A percentile compares a stretch with the other conserved stretches of the same genome.
These are phyloP conservation scores for Mariannaea sp. DNA, from an alignment of 2,329 filamentous ascomycete genomes.

Conservation along the genomic window DNA sequence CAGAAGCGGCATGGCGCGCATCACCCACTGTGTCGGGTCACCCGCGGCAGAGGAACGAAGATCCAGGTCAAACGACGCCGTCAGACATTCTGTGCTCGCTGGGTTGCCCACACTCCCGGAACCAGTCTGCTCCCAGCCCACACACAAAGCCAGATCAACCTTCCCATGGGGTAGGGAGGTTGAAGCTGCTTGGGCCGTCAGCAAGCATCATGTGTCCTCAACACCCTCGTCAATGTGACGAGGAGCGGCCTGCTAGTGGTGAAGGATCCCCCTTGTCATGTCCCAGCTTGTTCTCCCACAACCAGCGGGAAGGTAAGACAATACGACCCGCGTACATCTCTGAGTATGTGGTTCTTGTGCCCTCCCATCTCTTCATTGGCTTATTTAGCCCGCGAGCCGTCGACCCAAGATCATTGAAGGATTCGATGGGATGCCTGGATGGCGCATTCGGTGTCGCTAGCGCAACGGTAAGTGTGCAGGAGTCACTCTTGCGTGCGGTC, in stretches of 20 bases:
- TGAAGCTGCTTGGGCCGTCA: constrained; percentile 16
- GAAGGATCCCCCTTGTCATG: constrained; percentile 7
- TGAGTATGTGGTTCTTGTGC: constrained; percentile 19
- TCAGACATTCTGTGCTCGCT: constrained; percentile 14
- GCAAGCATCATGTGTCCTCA: constrained; percentile 10
- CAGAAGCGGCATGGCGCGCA: constrained; percentile 37
- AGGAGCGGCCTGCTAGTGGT: not conserved
- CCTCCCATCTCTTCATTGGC: constrained; percentile 18
- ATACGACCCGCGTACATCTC: constrained; percentile 18
- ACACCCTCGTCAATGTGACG: constrained; percentile 1
- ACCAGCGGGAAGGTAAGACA: constrained; percentile 16
- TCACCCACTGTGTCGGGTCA: constrained; percentile 40
- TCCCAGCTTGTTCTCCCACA: constrained; percentile 8
- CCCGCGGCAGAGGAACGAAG: constrained; percentile 20
- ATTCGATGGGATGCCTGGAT: constrained; percentile 14
- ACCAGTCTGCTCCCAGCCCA: constrained; percentile 1
- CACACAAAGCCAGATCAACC: not conserved
- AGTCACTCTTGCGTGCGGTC: too few species aligned
- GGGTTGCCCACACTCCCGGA: constrained; percentile 8
- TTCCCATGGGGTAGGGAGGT: constrained; percentile 6
- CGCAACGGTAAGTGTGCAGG: not conserved
- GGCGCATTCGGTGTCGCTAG: not conserved
- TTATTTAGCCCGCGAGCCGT: constrained; percentile 9
- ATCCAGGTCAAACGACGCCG: constrained; percentile 29
- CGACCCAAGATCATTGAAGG: constrained; percentile 23